Evolutionary conservation across 2,329 filamentous ascomycete species (phyloP).

Genomic region (Talaromyces verruculosus): DNA sequence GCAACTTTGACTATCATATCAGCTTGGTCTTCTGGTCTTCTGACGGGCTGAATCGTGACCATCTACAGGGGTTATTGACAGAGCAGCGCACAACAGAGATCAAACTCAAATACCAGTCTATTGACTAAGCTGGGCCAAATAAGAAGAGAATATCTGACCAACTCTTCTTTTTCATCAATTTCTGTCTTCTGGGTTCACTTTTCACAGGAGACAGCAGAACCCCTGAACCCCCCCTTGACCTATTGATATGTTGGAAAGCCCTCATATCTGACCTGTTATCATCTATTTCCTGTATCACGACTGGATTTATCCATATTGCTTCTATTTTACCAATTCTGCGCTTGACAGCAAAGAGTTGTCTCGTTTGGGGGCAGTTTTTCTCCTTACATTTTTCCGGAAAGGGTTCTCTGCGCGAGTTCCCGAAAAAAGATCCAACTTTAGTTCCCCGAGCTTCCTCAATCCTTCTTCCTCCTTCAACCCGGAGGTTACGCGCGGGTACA

Average conservation of each 20-base stretch:
- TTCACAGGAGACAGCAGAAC: slow-evolving; percentile 13
- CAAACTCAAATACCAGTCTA: background rate
- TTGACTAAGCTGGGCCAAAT: background rate
- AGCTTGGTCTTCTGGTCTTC: background rate
- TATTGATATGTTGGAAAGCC: slow-evolving; percentile 2
- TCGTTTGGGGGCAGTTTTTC: slow-evolving; percentile 22
- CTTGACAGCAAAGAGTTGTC: background rate
- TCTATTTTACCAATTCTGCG: background rate
- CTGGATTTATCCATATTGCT: slow-evolving; percentile 3
- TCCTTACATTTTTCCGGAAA: slow-evolving; percentile 26
- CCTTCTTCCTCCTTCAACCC: slow-evolving; percentile 27
- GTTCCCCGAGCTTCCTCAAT: slow-evolving; percentile 30
- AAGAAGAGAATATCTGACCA: background rate
- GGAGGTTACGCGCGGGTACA: slow-evolving; percentile 34
- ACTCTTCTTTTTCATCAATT: slow-evolving; percentile 1
- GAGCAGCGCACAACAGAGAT: slow-evolving; percentile 4
- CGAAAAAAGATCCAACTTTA: slow-evolving; percentile 27
- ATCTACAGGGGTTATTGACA: background rate
- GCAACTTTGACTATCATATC: background rate
- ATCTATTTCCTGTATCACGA: background rate
- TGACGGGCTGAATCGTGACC: background rate
- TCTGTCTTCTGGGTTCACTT: background rate
- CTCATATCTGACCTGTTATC: slow-evolving; percentile 1
- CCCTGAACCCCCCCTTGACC: slow-evolving; percentile 17
- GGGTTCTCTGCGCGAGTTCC: slow-evolving; percentile 28